Conservation (phyloP, 148 eudicot genomes). For the Amaranthus palmeri region DNA sequence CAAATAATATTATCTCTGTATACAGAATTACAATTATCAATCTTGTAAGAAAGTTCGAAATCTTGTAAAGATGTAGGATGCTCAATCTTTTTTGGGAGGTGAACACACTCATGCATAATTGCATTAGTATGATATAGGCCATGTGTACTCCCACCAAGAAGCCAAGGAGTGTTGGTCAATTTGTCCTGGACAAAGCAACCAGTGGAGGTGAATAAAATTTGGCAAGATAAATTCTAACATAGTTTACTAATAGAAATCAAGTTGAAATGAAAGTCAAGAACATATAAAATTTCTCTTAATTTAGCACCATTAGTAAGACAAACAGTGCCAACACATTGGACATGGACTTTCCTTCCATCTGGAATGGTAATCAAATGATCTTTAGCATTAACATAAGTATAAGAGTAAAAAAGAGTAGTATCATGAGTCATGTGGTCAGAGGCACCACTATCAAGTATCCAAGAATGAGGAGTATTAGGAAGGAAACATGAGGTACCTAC, state of each 20-base stretch:
- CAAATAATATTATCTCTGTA: no score
- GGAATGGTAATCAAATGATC: no score
- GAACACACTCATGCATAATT: not conserved
- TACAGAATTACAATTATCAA: no score
- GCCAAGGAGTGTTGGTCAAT: not conserved
- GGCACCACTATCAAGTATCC: not conserved
- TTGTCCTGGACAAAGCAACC: not conserved
- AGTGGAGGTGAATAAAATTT: not conserved
- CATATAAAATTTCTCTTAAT: not conserved
- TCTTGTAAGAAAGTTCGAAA: not conserved
- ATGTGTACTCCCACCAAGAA: not conserved
- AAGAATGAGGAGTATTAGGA: no score
- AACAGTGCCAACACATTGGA: not conserved
- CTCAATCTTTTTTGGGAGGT: not conserved
- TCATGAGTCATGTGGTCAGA: not conserved
- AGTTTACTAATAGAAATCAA: not conserved
- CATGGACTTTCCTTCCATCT: not conserved
- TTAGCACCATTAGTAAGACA: not conserved
- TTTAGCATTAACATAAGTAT: not conserved
- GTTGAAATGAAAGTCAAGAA: not conserved
- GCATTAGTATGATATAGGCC: not conserved
- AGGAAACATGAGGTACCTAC: no score
- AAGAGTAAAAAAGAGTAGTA: no score
- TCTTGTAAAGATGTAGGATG: not conserved
- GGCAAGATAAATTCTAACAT: not conserved